Conservation (phyloP, 306 rosid species). For the Senna tora region DNA sequence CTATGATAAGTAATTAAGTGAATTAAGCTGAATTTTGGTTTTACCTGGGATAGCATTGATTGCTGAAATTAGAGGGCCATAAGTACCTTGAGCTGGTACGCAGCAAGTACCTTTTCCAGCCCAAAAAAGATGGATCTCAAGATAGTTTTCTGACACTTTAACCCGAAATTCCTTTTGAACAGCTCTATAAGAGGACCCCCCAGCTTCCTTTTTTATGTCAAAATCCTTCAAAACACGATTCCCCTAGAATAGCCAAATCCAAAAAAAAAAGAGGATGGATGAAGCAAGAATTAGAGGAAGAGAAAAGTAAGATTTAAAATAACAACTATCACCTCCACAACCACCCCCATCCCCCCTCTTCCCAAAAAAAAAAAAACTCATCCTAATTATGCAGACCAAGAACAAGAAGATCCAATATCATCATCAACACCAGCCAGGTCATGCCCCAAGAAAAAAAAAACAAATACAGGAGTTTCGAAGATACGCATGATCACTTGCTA, state of each 20-base stretch:
- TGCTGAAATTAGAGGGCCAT: slow-evolving; percentile 83
- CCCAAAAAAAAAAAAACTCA: too few relatives aligned
- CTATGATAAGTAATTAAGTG: slow-evolving; percentile 4
- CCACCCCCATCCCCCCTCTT: too few relatives aligned
- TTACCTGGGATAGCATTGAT: slow-evolving; percentile 80
- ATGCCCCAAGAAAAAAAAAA: too few relatives aligned
- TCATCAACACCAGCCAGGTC: too few relatives aligned
- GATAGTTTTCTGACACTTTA: slow-evolving; percentile 61
- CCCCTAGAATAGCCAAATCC: slow-evolving; percentile 46
- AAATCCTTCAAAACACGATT: slow-evolving; percentile 61
- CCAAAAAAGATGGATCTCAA: slow-evolving; percentile 88
- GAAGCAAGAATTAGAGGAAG: slow-evolving; percentile 10
- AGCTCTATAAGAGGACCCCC: slow-evolving; percentile 51
- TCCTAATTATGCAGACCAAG: too few relatives aligned
- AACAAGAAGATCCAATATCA: too few relatives aligned
- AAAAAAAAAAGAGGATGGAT: not conserved
- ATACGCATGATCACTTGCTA: too few relatives aligned
- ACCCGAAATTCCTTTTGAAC: slow-evolving; percentile 42
- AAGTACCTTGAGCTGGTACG: slow-evolving; percentile 61
- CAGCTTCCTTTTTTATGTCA: slow-evolving; percentile 70
- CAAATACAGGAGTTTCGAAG: too few relatives aligned
- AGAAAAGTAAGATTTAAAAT: not conserved
- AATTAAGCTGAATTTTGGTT: slow-evolving; percentile 9
- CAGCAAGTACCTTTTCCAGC: slow-evolving; percentile 93
- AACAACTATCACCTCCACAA: too few relatives aligned